phyloP scores from a whole-genome alignment of 139 green algal genomes.

The Penium margaritaceum region DNA sequence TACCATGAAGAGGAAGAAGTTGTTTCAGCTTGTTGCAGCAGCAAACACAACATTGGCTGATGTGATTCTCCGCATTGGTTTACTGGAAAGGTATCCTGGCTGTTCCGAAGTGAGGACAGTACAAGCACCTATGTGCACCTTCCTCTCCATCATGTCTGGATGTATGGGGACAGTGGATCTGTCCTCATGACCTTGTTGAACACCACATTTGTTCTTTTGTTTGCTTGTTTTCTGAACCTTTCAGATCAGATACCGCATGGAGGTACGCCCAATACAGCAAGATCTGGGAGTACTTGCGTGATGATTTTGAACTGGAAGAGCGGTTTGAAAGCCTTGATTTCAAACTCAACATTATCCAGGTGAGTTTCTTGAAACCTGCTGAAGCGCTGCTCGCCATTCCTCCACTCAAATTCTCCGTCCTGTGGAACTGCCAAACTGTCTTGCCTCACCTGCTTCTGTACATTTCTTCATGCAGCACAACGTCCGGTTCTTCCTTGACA shows the following conservation, averaged over 20 bases:
- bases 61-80: constrained; percentile 49
- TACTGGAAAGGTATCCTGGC: constrained; percentile 52
- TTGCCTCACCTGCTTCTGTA: too few relatives aligned
- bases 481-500: constrained; percentile 54
- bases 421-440: too few relatives aligned
- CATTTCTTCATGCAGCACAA: constrained; percentile 36
- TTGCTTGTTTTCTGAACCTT: too few relatives aligned
- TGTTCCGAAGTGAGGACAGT: too few relatives aligned
- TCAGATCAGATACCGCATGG: constrained; percentile 52
- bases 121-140: too few relatives aligned
- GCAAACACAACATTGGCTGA: constrained; percentile 55
- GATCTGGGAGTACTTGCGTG: constrained; percentile 50
- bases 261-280: constrained; percentile 50
- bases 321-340: constrained; percentile 50
- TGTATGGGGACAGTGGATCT: too few relatives aligned
- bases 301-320: constrained; percentile 54
- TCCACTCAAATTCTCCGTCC: too few relatives aligned
- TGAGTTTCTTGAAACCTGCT: too few relatives aligned
- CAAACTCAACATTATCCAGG: constrained; percentile 53
- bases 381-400: too few relatives aligned
- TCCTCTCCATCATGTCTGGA: too few relatives aligned
- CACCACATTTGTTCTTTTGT: too few relatives aligned
- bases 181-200: too few relatives aligned
- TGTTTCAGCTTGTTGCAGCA: constrained; percentile 55
- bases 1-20: constrained; percentile 48